A percentile compares a stretch with the other conserved stretches of the same genome.
Evolutionary conservation across 2,329 filamentous ascomycete genomes (phyloP).

Genomic region (Ophiosphaerella korrae): DNA sequence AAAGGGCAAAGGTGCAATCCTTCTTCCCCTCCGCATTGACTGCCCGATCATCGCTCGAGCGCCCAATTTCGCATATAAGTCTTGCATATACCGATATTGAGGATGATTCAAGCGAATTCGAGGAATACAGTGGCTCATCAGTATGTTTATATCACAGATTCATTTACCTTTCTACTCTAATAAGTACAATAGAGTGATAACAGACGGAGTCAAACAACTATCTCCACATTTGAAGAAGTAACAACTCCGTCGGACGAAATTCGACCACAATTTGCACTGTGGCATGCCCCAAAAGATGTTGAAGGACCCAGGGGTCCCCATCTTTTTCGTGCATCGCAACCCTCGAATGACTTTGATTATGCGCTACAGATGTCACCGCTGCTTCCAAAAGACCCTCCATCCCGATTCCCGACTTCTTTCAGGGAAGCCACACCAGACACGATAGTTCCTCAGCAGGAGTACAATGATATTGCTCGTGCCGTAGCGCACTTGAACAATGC

Average conservation of each 20-base stretch:
- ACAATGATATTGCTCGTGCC: conserved; percentile 59
- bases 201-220: conserved; percentile 78
- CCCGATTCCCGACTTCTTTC: conserved; percentile 50
- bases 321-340: conserved; percentile 75
- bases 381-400: conserved; percentile 65
- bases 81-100: conserved; percentile 81
- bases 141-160: conserved; percentile 55
- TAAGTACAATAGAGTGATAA: conserved; percentile 56
- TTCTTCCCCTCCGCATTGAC: conserved; percentile 60
- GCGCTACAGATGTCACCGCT: conserved; percentile 74
- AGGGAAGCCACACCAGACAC: conserved; percentile 45
- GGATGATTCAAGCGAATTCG: conserved; percentile 55
- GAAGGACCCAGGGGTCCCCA: conserved; percentile 85
- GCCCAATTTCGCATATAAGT: conserved; percentile 73
- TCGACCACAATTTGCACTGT: conserved; percentile 65
- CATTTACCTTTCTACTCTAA: conserved; percentile 24
- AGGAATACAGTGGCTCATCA: conserved; percentile 64
- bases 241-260: conserved; percentile 71
- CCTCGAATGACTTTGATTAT: conserved; percentile 60
- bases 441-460: conserved; percentile 44
- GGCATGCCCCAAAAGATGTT: conserved; percentile 67
- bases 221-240: conserved; percentile 85
- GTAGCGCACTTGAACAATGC: conserved; percentile 64
- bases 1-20: conserved; percentile 56
- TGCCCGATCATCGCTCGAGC: conserved; percentile 50